Evolutionary conservation across 2,329 filamentous ascomycete species (phyloP).

Genomic region (Colletotrichum limetticola): DNA sequence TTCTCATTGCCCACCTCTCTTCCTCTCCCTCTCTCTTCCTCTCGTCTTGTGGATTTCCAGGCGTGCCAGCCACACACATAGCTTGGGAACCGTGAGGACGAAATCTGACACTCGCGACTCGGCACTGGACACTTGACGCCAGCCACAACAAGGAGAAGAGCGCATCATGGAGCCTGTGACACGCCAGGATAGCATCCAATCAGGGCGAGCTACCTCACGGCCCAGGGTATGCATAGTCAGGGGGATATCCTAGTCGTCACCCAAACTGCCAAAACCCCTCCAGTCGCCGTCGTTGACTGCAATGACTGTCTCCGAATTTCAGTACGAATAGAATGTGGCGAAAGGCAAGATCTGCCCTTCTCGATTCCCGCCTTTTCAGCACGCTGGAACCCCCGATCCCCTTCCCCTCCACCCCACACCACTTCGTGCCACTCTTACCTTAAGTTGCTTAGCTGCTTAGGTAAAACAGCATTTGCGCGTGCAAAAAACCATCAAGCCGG

Average conservation of each 20-base stretch:
- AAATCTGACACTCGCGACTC: neutral
- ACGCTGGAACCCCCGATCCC: neutral
- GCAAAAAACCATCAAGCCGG: neutral
- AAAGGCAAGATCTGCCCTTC: neutral
- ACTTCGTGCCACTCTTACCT: no score
- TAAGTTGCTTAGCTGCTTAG: no score
- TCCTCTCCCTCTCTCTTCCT: neutral
- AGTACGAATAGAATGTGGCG: neutral
- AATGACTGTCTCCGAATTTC: neutral
- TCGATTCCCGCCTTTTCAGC: neutral
- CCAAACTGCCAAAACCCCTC: neutral
- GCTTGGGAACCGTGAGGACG: no score
- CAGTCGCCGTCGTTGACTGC: neutral
- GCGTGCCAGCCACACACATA: no score
- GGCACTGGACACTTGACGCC: neutral
- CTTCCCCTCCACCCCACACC: neutral
- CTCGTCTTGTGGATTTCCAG: no score
- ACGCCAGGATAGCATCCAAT: no score
- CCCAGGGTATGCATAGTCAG: neutral
- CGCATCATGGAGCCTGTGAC: no score
- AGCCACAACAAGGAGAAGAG: neutral
- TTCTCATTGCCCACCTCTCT: neutral
- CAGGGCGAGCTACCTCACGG: no score
- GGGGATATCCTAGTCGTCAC: neutral
- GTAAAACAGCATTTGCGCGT: no score